Percentiles rank a stretch among this genome's conserved stretches.
Conservation (phyloP, 345 rosid species). For the Arabidopsis suecica region DNA sequence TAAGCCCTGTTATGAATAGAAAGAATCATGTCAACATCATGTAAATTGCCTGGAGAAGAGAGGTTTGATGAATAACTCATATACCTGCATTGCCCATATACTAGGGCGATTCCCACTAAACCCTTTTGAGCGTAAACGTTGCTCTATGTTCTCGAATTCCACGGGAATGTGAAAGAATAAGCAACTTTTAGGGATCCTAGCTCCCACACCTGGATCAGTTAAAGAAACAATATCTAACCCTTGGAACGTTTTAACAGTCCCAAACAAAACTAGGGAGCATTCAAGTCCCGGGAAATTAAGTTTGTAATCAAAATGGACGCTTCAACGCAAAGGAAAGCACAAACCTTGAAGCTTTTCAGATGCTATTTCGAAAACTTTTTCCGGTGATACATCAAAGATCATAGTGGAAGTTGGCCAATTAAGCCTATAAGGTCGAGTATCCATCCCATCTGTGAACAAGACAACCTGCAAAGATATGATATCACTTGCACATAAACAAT, state of each 20-base stretch:
- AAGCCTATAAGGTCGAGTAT: slow-evolving; percentile 90
- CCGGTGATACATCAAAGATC: slow-evolving; percentile 79
- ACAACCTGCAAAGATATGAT: slow-evolving; percentile 67
- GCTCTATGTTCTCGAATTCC: slow-evolving; percentile 56
- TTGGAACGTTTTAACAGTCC: slow-evolving; percentile 6
- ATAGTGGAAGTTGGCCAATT: slow-evolving; percentile 87
- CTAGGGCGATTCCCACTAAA: slow-evolving; percentile 78
- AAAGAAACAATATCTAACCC: background rate
- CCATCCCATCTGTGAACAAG: slow-evolving; percentile 90
- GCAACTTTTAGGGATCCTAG: slow-evolving; percentile 75
- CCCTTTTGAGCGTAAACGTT: slow-evolving; percentile 61
- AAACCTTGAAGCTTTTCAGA: slow-evolving; percentile 73
- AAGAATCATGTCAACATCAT: slow-evolving; percentile 20
- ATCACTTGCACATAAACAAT: slow-evolving; percentile 12
- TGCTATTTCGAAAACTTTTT: slow-evolving; percentile 60
- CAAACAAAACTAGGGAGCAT: background rate
- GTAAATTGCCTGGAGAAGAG: background rate
- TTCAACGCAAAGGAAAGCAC: slow-evolving; percentile 25
- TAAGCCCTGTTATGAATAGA: slow-evolving; percentile 57
- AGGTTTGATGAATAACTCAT: slow-evolving; percentile 2
- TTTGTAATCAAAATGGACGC: background rate
- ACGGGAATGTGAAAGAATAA: slow-evolving; percentile 73
- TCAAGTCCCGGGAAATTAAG: background rate
- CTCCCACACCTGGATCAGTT: slow-evolving; percentile 73
- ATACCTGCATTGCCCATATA: slow-evolving; percentile 89